These are phyloP conservation scores for Coemansia sp. DNA, from an alignment of 192 early-diverging fungal genomes.

Conservation along the genomic window DNA sequence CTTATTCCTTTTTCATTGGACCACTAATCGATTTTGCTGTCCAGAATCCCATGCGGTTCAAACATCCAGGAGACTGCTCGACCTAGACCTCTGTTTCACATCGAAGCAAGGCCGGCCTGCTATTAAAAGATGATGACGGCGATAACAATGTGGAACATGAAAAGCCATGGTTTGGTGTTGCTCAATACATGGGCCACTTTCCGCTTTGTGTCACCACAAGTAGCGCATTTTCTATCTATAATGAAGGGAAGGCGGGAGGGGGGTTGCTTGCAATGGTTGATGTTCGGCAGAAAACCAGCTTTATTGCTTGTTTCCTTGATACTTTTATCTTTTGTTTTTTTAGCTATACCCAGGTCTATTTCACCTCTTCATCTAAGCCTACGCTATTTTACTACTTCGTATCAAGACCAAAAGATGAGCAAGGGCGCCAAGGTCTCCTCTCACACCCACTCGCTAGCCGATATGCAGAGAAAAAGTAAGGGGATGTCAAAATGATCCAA, in stretches of 20 bases:
- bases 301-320: neutral
- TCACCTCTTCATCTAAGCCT: neutral
- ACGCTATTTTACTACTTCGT: no score
- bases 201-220: neutral
- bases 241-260: no score
- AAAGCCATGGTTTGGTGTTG: neutral
- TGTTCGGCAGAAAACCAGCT: no score
- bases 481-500: neutral
- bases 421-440: neutral
- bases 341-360: neutral
- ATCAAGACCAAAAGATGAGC: no score
- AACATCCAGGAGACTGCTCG: neutral
- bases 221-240: neutral
- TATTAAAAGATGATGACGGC: no score
- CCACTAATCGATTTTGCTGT: neutral
- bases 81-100: no score
- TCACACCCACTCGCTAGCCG: neutral
- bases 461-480: neutral
- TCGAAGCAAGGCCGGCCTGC: no score
- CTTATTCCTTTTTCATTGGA: no score
- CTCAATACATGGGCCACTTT: neutral
- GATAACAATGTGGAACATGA: neutral
- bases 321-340: conserved; percentile 3
- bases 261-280: no score
- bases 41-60: neutral